Percentiles rank a stretch among this genome's conserved stretches.
Evolutionary conservation across 1,139 yeast species (phyloP).

Genomic region (Yamadazyma siamensis): DNA sequence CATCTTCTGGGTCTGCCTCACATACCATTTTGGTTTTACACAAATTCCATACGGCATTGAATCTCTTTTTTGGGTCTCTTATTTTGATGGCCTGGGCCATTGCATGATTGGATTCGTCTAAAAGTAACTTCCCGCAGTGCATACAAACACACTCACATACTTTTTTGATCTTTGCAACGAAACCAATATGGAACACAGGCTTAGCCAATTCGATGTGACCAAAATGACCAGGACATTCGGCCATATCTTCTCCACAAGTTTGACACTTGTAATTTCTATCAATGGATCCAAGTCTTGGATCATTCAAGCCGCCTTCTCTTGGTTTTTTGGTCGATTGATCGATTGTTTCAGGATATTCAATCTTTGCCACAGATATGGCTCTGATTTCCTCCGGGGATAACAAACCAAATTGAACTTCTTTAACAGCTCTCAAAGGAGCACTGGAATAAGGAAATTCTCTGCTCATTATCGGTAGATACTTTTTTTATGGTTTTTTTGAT

Average conservation of each 20-base stretch:
- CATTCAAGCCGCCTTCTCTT: slow-evolving; percentile 94
- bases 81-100: slow-evolving; percentile 89
- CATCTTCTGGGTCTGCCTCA: slow-evolving; percentile 74
- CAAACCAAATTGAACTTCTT: slow-evolving; percentile 97
- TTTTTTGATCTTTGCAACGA: slow-evolving; percentile 88
- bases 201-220: slow-evolving; percentile 98
- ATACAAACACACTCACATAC: slow-evolving; percentile 96
- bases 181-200: slow-evolving; percentile 97
- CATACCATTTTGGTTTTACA: slow-evolving; percentile 94
- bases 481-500: slow-evolving; percentile 6
- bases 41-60: slow-evolving; percentile 92
- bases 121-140: slow-evolving; percentile 93
- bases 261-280: slow-evolving; percentile 97
- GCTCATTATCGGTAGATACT: slow-evolving; percentile 27
- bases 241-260: slow-evolving; percentile 99
- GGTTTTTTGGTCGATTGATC: slow-evolving; percentile 95
- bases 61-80: slow-evolving; percentile 91
- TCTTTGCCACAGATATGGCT: slow-evolving; percentile 95
- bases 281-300: slow-evolving; percentile 94
- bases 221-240: slow-evolving; percentile 99
- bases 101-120: slow-evolving; percentile 82
- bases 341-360: slow-evolving; percentile 98
- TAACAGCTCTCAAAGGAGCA: slow-evolving; percentile 94
- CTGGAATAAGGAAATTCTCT: slow-evolving; percentile 87
- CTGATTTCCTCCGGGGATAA: slow-evolving; percentile 97